Conservation (phyloP, 441 rosid genomes). For the Aleurites moluccanus region DNA sequence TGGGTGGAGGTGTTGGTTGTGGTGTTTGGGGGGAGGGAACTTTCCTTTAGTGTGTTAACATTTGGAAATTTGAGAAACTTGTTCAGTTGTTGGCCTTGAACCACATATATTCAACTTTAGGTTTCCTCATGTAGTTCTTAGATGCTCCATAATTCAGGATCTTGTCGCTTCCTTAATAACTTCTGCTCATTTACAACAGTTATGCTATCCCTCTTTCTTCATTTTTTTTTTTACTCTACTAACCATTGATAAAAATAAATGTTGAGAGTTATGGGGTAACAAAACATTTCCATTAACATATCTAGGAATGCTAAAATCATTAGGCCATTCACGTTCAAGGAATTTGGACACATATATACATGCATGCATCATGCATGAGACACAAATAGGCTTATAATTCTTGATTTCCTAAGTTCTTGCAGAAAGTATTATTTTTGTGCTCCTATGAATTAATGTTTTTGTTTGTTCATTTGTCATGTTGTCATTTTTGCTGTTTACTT, state of each 20-base stretch:
- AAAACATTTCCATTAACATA: background rate
- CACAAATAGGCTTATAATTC: background rate
- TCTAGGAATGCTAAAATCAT: background rate
- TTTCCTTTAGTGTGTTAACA: background rate
- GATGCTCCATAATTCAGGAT: background rate
- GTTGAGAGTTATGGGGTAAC: background rate
- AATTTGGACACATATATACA: background rate
- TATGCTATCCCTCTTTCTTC: background rate
- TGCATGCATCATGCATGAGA: background rate
- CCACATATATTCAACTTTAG: background rate
- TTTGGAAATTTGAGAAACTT: background rate
- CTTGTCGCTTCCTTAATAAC: background rate
- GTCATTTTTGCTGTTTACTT: conserved; percentile 1
- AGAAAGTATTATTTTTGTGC: background rate
- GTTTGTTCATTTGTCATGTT: background rate
- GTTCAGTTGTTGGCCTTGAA: background rate
- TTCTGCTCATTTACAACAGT: background rate
- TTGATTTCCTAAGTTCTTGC: background rate
- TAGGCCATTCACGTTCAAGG: background rate
- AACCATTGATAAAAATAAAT: background rate
- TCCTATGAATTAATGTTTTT: background rate
- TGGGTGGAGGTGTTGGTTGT: too few species aligned
- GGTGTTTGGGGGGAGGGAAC: background rate
- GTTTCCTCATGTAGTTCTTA: background rate
- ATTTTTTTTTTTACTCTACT: background rate